A percentile compares a stretch with the other conserved stretches of the same genome.
Evolutionary conservation across 2,329 filamentous ascomycete species (phyloP).

Genomic region (Kalmusia sp.): DNA sequence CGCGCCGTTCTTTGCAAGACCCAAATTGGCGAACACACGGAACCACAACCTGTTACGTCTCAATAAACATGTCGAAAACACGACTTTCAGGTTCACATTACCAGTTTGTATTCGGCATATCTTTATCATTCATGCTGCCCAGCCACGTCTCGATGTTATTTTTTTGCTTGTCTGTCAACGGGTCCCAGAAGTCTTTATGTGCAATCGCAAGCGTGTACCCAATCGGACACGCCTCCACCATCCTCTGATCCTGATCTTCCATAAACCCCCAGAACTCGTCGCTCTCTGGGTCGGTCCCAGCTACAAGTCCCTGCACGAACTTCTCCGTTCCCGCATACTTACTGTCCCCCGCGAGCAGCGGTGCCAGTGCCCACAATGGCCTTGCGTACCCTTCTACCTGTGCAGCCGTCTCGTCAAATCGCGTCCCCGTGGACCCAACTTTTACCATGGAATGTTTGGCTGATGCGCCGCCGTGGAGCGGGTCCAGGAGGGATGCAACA

Average conservation of each 20-base stretch:
- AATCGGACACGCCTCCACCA: slow-evolving; percentile 85
- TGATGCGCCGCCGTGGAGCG: slow-evolving; percentile 75
- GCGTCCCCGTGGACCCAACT: slow-evolving; percentile 74
- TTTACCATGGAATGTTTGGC: slow-evolving; percentile 69
- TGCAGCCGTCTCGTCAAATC: slow-evolving; percentile 78
- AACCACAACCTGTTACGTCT: slow-evolving; percentile 74
- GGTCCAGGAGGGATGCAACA: slow-evolving; percentile 67
- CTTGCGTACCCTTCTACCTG: slow-evolving; percentile 79
- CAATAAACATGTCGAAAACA: slow-evolving; percentile 19
- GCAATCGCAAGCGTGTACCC: slow-evolving; percentile 78
- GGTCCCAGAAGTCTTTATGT: slow-evolving; percentile 68
- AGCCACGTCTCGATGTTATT: slow-evolving; percentile 75
- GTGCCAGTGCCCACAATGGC: slow-evolving; percentile 77
- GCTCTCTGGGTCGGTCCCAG: slow-evolving; percentile 73
- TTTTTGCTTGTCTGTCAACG: slow-evolving; percentile 67
- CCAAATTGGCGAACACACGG: slow-evolving; percentile 82
- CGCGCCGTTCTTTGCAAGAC: slow-evolving; percentile 76
- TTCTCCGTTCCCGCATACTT: slow-evolving; percentile 68
- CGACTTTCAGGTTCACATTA: slow-evolving; percentile 30
- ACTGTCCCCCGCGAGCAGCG: slow-evolving; percentile 72
- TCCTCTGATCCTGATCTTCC: slow-evolving; percentile 78
- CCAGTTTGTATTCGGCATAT: slow-evolving; percentile 72
- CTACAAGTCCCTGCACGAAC: slow-evolving; percentile 74
- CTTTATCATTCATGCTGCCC: slow-evolving; percentile 80
- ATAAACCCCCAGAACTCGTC: slow-evolving; percentile 81